Percentiles rank a stretch among this genome's conserved stretches.
Conservation (phyloP, 352 stramenopile species). For the Thalassiosira mediterranea region DNA sequence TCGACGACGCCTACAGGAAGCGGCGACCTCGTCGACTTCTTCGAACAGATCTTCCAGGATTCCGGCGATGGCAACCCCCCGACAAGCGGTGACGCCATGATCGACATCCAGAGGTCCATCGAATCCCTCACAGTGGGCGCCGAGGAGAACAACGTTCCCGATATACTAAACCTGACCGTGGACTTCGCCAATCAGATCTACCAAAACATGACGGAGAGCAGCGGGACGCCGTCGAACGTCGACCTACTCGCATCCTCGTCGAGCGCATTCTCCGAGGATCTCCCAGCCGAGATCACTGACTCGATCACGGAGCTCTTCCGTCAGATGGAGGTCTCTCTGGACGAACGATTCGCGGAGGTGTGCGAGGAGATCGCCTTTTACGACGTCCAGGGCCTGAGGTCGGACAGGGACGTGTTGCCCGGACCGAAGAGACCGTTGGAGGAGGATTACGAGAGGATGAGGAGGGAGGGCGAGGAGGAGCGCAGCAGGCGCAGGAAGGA, state of each 20-base stretch:
- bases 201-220: slow-evolving; percentile 29
- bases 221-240: no score
- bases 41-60: slow-evolving; percentile 42
- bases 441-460: slow-evolving; percentile 51
- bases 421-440: slow-evolving; percentile 34
- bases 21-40: slow-evolving; percentile 41
- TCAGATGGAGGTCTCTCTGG: slow-evolving; percentile 43
- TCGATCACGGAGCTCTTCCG: slow-evolving; percentile 48
- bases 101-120: slow-evolving; percentile 52
- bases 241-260: slow-evolving; percentile 41
- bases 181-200: slow-evolving; percentile 54
- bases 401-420: slow-evolving; percentile 32
- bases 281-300: slow-evolving; percentile 45
- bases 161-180: slow-evolving; percentile 52
- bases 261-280: slow-evolving; percentile 28
- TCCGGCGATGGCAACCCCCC: slow-evolving; percentile 11
- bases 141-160: slow-evolving; percentile 26
- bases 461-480: slow-evolving; percentile 28
- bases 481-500: slow-evolving; percentile 24
- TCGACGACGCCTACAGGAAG: not conserved
- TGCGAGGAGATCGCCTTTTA: slow-evolving; percentile 57
- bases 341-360: slow-evolving; percentile 45
- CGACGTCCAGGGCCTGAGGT: slow-evolving; percentile 42
- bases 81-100: slow-evolving; percentile 17
- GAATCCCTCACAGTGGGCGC: slow-evolving; percentile 32